Conservation (phyloP, 176 grass and related monocot genomes). For the Carex parvula region DNA sequence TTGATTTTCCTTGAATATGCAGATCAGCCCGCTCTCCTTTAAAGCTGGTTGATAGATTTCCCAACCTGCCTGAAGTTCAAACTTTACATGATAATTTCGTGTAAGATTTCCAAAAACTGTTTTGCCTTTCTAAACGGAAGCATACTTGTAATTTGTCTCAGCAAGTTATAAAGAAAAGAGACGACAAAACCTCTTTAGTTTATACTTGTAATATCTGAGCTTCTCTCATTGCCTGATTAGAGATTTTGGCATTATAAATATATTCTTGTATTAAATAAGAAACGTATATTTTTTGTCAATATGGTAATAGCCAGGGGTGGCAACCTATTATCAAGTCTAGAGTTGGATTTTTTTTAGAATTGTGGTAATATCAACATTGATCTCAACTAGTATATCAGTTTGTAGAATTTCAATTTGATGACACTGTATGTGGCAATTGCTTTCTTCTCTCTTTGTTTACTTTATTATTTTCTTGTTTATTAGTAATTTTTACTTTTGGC, state of each 20-base stretch:
- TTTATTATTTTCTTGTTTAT: neutral
- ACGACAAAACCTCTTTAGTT: neutral
- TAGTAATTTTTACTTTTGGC: neutral
- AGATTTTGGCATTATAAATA: neutral
- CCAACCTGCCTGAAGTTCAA: slow-evolving; percentile 50
- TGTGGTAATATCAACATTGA: neutral
- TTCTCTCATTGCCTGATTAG: neutral
- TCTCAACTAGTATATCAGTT: neutral
- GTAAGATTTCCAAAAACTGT: slow-evolving; percentile 44
- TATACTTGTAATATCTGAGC: neutral
- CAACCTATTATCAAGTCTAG: neutral
- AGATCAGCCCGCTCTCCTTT: slow-evolving; percentile 66
- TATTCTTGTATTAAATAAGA: neutral
- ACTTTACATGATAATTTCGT: slow-evolving; percentile 81
- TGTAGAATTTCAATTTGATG: neutral
- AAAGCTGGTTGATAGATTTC: slow-evolving; percentile 42
- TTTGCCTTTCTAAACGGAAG: neutral
- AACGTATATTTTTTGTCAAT: neutral
- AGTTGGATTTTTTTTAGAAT: neutral
- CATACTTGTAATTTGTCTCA: neutral
- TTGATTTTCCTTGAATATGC: slow-evolving; percentile 11
- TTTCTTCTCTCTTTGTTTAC: neutral
- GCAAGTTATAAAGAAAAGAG: neutral
- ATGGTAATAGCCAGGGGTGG: neutral
- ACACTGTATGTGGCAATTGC: neutral